Evolutionary conservation across 2,329 filamentous ascomycete species (phyloP), one percentile per base, ranked within the genome.

Genomic region (Diplodia seriata): DNA sequence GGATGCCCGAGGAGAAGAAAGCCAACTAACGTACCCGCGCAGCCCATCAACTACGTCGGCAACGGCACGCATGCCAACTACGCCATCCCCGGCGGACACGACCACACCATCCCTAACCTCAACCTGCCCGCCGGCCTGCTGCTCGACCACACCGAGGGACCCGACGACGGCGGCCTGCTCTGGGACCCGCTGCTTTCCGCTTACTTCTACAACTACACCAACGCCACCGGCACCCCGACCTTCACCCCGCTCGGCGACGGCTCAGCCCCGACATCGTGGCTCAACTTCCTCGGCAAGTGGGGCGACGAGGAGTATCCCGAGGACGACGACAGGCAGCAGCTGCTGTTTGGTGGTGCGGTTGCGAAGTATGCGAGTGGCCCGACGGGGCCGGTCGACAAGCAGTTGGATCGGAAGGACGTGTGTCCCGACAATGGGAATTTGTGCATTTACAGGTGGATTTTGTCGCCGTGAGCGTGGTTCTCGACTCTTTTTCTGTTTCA

Each of bases 11-110:
- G 5, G 2, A 15, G 5, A 43, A 43, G 38, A 33, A 1, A 1
- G 31, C 31, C 31, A 18, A n/a, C 29, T 55, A 38, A 55, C n/a
- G 6, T 55, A 18, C 14, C 23, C 20, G 5, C 5, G 14, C 68
- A 77, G 68, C 87, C 88, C 1, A 77, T 90, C 36, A 79, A 81
- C 29, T 91, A 88, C 75, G 84, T 84, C 1, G 84, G 85, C 0
- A 85, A 86, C 59, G 89, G 89, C 9, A 85, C 84, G 0, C 89
- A 91, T 75, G 89, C 89, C 9, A 87, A 87, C 72, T 91, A 90
- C 74, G 86, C 87, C 20, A 86, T 84, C 7, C 61, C 76, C 14
- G 89, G 88, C 2, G 81, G 78, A 1, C 88, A 90, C 72, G 88
- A 90, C 73, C 87, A 90, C 72, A 85, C 84, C 0, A 88, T 90